These are phyloP conservation scores for Bacidia rubella DNA, from an alignment of 495 filamentous ascomycete genomes.

Conservation along the genomic window DNA sequence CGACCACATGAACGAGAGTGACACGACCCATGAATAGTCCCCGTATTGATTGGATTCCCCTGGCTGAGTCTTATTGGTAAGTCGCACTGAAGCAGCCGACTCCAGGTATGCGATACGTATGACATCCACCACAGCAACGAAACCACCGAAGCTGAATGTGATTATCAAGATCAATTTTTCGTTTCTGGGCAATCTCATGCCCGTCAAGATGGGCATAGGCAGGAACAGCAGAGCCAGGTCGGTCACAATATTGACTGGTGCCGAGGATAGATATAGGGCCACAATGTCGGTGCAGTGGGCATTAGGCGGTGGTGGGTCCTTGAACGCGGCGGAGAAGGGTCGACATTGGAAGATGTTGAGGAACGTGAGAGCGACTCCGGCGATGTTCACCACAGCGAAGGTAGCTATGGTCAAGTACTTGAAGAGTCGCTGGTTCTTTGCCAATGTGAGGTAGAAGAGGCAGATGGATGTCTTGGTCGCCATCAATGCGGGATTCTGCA, in stretches of 20 bases:
- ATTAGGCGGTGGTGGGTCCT: conserved; percentile 26
- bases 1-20: conserved; percentile 83
- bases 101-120: conserved; percentile 83
- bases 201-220: conserved; percentile 77
- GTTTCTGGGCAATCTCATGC: conserved; percentile 66
- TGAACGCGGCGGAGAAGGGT: conserved; percentile 54
- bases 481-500: conserved; percentile 78
- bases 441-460: conserved; percentile 70
- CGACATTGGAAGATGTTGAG: conserved; percentile 81
- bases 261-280: conserved; percentile 70
- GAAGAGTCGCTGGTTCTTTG: conserved; percentile 59
- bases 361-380: conserved; percentile 66
- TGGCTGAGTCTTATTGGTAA: conserved; percentile 19
- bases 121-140: conserved; percentile 79
- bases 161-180: conserved; percentile 76
- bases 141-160: conserved; percentile 71
- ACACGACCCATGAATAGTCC: conserved; percentile 62
- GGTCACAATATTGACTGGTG: conserved; percentile 75
- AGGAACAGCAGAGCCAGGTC: conserved; percentile 69
- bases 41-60: conserved; percentile 24
- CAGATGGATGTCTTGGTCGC: conserved; percentile 84
- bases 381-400: conserved; percentile 58
- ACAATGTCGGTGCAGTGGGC: conserved; percentile 59
- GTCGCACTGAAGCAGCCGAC: conserved; percentile 41
- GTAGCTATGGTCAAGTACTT: conserved; percentile 57